Base-by-base conservation (phyloP, 2,329 filamentous ascomycete genomes). In the Cladosporium colombiae region DNA sequence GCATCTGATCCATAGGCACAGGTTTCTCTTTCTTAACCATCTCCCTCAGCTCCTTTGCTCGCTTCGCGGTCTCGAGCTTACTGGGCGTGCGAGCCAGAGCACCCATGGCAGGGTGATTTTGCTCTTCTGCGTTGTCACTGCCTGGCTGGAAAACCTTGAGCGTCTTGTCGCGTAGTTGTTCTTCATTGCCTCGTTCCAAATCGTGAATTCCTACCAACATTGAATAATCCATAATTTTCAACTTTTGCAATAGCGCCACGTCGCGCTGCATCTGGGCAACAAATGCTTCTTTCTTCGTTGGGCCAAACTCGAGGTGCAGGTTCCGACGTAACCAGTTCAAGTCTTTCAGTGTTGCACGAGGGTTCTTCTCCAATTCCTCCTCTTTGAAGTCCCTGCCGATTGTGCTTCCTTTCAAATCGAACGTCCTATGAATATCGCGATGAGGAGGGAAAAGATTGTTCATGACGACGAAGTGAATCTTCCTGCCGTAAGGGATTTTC, bases 391-490 rank as follows among this genome's bases (percentile, higher is more conserved):
- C 92, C 75, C 95, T 88, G 16, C 95, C 95, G 70, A 98, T 88
- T 0, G 94, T 98, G 7, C 95, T 98, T 10, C 95, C 95, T 80
- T 99, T 99, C 71, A 99, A 79, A 78, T 99, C 95, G 75, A 97
- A 99, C 3, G 93, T 99, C 74, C 92, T 89, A 80, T 99, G 95
- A 67, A 99, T 98, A 78, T 99, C 95, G 71, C 94, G 88, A 80
- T 99, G 95, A 7, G 95, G 94, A 14, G 95, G 95, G 75, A 99
- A 99, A 18, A 99, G 86, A 78, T 99, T 99, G 83, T 99, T 99
- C 95, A 99, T 99, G 76, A 99, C 93, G 67, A 99, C 95, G 73
- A 99, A 99, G 79, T 99, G 95, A 64, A 98, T 97, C 81, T 99
- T 99, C 76, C 94, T 90, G 68, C 95, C 95, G 76, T 97, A 98